phyloP scores from a whole-genome alignment of 169 alveolate species.

The Cytauxzoon felis region DNA sequence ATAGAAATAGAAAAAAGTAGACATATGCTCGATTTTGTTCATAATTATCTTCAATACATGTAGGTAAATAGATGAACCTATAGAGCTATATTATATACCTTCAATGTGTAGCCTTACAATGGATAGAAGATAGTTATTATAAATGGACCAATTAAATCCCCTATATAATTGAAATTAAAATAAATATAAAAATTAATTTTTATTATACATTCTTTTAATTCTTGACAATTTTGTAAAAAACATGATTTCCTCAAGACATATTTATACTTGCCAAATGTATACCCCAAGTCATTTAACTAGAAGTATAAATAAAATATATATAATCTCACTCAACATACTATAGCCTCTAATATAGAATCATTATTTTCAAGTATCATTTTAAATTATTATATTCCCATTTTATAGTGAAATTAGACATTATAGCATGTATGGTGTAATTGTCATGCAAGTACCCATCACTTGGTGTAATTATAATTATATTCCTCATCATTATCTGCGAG shows the following conservation, averaged over 20 bases:
- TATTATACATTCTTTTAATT: constrained; percentile 20
- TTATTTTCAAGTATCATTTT: neutral
- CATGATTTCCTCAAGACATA: constrained; percentile 29
- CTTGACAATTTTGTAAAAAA: constrained; percentile 9
- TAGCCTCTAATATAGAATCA: neutral
- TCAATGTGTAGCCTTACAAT: constrained; percentile 17
- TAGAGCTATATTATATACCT: neutral
- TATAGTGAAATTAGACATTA: no score
- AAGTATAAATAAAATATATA: neutral
- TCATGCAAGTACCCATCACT: no score
- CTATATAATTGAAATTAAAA: constrained; percentile 3
- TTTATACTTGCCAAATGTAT: neutral
- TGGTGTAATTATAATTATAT: no score
- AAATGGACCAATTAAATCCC: constrained; percentile 56
- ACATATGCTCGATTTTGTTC: constrained; percentile 6
- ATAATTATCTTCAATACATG: neutral
- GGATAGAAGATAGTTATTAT: constrained; percentile 40
- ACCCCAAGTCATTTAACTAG: constrained; percentile 7
- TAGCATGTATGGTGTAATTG: no score
- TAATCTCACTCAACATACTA: neutral
- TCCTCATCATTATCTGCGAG: neutral
- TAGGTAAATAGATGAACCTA: constrained; percentile 43
- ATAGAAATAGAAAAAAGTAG: constrained; percentile 25
- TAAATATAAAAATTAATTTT: neutral
- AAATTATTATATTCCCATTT: neutral